Conservation (phyloP, 208 protist species). For the Endotrypanum monterogeii region DNA sequence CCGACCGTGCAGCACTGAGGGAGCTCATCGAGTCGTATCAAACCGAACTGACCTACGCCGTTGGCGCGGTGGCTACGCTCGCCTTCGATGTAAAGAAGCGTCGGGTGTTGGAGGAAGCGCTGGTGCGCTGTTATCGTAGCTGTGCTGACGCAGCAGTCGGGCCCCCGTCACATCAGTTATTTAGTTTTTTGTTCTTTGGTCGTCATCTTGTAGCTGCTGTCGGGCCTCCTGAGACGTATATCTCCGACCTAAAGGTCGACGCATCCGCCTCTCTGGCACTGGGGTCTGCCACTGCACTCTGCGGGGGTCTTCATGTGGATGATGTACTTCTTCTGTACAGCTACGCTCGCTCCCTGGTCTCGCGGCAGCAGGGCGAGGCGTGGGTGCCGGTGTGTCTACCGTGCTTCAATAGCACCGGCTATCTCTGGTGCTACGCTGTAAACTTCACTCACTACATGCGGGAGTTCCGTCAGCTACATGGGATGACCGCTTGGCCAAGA, state of each 20-base stretch:
- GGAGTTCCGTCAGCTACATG: slow-evolving; percentile 16
- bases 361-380: slow-evolving; percentile 55
- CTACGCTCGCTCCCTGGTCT: slow-evolving; percentile 49
- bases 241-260: not conserved
- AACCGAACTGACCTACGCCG: slow-evolving; percentile 41
- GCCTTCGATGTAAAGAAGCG: slow-evolving; percentile 18
- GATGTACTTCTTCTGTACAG: slow-evolving; percentile 67
- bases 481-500: slow-evolving; percentile 15
- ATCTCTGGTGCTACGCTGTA: slow-evolving; percentile 79
- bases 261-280: slow-evolving; percentile 7
- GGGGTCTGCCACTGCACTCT: slow-evolving; percentile 13
- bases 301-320: slow-evolving; percentile 40
- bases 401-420: slow-evolving; percentile 69
- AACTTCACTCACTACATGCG: slow-evolving; percentile 27
- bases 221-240: slow-evolving; percentile 30
- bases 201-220: slow-evolving; percentile 26
- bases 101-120: slow-evolving; percentile 20
- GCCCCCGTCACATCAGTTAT: slow-evolving; percentile 43
- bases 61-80: slow-evolving; percentile 51
- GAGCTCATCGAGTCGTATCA: slow-evolving; percentile 55
- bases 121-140: slow-evolving; percentile 18
- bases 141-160: slow-evolving; percentile 14
- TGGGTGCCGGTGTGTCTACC: slow-evolving; percentile 83
- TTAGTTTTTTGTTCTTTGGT: slow-evolving; percentile 30
- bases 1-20: slow-evolving; percentile 51